Evolutionary conservation across 352 stramenopile species (phyloP).

Genomic region (Phytophthora citricola): DNA sequence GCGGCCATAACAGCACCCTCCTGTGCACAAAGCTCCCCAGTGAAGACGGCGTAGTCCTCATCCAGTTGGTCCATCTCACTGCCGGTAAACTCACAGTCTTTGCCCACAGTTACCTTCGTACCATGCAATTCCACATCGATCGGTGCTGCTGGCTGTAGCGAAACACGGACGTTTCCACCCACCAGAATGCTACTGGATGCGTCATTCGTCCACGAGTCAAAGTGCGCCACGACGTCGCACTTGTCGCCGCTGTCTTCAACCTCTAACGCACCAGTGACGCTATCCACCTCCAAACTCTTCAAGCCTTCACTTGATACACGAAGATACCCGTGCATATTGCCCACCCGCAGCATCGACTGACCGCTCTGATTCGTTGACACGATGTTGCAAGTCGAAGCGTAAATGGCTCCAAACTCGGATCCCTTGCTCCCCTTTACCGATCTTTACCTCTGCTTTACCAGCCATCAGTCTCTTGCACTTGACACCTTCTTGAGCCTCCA

Average conservation of each 20-base stretch:
- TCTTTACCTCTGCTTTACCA: slow-evolving; percentile 52
- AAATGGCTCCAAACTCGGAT: slow-evolving; percentile 78
- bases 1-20: slow-evolving; percentile 8
- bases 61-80: slow-evolving; percentile 76
- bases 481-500: slow-evolving; percentile 48
- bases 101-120: slow-evolving; percentile 43
- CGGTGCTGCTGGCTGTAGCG: slow-evolving; percentile 59
- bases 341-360: slow-evolving; percentile 43
- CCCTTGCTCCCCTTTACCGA: slow-evolving; percentile 43
- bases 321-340: slow-evolving; percentile 78
- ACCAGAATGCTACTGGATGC: slow-evolving; percentile 70
- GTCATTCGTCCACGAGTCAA: slow-evolving; percentile 68
- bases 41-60: slow-evolving; percentile 79
- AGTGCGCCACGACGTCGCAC: slow-evolving; percentile 70
- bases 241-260: slow-evolving; percentile 68
- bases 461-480: slow-evolving; percentile 78
- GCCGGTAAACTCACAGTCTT: slow-evolving; percentile 52
- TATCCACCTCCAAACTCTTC: slow-evolving; percentile 56
- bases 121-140: slow-evolving; percentile 78
- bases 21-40: slow-evolving; percentile 46
- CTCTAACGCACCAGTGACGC: slow-evolving; percentile 74
- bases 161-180: slow-evolving; percentile 65
- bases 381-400: slow-evolving; percentile 60
- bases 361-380: slow-evolving; percentile 43
- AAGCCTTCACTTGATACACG: slow-evolving; percentile 60